Evolutionary conservation across 2,329 filamentous ascomycete genomes (phyloP), one percentile per base, ranked within the genome.

Genomic region (Nannizziopsis barbatae): DNA sequence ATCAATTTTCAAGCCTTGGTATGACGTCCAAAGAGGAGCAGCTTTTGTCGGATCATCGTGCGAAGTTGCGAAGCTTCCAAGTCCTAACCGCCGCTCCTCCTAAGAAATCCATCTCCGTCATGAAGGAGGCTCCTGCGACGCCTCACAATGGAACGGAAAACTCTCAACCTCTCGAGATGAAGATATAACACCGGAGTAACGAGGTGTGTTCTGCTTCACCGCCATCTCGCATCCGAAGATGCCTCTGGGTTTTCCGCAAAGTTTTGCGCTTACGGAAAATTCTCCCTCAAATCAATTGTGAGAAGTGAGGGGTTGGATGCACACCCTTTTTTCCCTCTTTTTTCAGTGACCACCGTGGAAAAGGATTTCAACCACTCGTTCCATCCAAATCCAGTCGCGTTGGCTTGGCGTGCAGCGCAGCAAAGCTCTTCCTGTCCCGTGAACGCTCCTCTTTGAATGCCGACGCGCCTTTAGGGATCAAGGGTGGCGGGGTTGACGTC

Each of bases 391-490:
- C 30, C 18, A 37, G 17, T 37, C 33, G 43, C 33, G n/a, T 38
- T 39, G 33, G 12, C 43, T 45, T 45, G 43, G 43, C 43, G 35
- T 45, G 43, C 43, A 45, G 22, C 33, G 35, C 35, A 15, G 17
- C 35, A 12, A 17, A 2, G 35, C 10, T 8, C 35, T 14, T 37
- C 17, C 35, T n/a, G 14, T 37, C 6, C 35, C 17, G 7, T 15
- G 15, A 36, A 36, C 9, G 11, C 3, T 8, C n/a, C 17, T 15
- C n/a, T 42, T 42, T 22, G 38, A 40, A 22, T 22, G n/a, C 38
- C 38, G 38, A 42, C 22, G 7, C 22, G 22, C 22, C 22, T 27
- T 27, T 7, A 27, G 7, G 22, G 7, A 27, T 27, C 22, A 3
- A 27, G 7, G 22, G 22, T 27, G 22, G 22, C 22, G 22, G 22